A percentile compares a stretch with the other conserved stretches of the same genome.
Evolutionary conservation across 2,329 filamentous ascomycete genomes (phyloP).

Genomic region (Dothideomycetes sp.): DNA sequence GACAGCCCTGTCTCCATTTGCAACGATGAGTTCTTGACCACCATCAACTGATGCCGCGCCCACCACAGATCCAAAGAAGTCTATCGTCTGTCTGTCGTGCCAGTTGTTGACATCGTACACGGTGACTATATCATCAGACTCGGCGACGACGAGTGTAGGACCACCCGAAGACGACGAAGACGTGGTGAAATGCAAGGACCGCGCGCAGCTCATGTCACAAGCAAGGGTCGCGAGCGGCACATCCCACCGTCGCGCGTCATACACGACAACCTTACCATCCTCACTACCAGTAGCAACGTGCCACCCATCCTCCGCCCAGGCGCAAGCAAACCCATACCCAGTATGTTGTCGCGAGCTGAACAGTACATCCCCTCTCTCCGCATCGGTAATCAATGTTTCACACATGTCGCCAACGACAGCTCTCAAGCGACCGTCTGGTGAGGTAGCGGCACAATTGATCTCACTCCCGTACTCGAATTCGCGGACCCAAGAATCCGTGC

Average conservation of each 20-base stretch:
- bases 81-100: conserved; percentile 57
- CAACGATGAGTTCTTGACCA: conserved; percentile 58
- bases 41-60: conserved; percentile 59
- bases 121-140: conserved; percentile 65
- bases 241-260: conserved; percentile 64
- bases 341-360: conserved; percentile 51
- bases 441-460: conserved; percentile 65
- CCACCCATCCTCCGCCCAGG: conserved; percentile 70
- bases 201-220: conserved; percentile 55
- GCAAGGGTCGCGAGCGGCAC: conserved; percentile 47
- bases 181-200: conserved; percentile 64
- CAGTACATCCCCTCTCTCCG: conserved; percentile 54
- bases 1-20: conserved; percentile 56
- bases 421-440: conserved; percentile 61
- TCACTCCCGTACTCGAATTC: conserved; percentile 50
- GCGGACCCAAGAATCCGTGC: conserved; percentile 49
- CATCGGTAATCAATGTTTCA: conserved; percentile 58
- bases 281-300: conserved; percentile 70
- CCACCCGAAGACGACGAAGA: conserved; percentile 50
- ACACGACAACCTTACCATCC: conserved; percentile 63
- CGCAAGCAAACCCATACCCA: conserved; percentile 68
- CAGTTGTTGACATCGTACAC: conserved; percentile 59
- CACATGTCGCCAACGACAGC: conserved; percentile 62
- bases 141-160: conserved; percentile 59
- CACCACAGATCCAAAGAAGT: conserved; percentile 67